Percentiles rank a stretch among this genome's conserved stretches.
phyloP scores from a whole-genome alignment of 352 stramenopile species.

The Phytophthora ramorum region DNA sequence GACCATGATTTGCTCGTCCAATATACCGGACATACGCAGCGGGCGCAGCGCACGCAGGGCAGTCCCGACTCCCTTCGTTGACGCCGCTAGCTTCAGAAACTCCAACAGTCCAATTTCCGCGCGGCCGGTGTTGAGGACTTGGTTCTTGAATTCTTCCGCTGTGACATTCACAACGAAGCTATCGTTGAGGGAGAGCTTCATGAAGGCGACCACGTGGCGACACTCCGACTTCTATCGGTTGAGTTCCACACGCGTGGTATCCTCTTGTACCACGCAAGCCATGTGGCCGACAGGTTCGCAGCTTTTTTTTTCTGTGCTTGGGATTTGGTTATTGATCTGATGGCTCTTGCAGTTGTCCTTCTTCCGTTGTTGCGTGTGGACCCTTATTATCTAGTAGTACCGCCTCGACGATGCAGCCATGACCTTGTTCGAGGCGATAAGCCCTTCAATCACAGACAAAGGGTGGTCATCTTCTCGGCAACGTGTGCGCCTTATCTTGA shows the following conservation, averaged over 20 bases:
- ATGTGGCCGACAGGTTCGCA: constrained; percentile 17
- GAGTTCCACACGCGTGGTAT: constrained; percentile 5
- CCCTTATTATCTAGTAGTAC: background rate
- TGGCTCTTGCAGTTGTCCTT: background rate
- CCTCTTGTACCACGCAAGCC: constrained; percentile 22
- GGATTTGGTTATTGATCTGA: constrained; percentile 8
- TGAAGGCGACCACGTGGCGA: constrained; percentile 27
- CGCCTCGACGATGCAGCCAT: background rate
- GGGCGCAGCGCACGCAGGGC: background rate
- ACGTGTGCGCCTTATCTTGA: no score
- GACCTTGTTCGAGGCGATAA: background rate
- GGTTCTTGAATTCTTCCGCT: constrained; percentile 7
- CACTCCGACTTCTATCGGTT: constrained; percentile 21
- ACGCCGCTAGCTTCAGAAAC: constrained; percentile 1
- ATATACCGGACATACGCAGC: background rate
- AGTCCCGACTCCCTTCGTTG: background rate
- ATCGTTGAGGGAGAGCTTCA: constrained; percentile 23
- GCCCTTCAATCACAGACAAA: background rate
- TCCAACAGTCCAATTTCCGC: background rate
- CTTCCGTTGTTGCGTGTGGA: background rate
- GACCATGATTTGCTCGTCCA: constrained; percentile 11
- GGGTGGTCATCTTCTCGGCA: no score
- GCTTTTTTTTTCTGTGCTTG: constrained; percentile 16
- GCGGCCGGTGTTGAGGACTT: constrained; percentile 2
- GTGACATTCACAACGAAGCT: constrained; percentile 8